phyloP scores from a whole-genome alignment of 169 alveolate genomes.

The Plasmodium vinckei region DNA sequence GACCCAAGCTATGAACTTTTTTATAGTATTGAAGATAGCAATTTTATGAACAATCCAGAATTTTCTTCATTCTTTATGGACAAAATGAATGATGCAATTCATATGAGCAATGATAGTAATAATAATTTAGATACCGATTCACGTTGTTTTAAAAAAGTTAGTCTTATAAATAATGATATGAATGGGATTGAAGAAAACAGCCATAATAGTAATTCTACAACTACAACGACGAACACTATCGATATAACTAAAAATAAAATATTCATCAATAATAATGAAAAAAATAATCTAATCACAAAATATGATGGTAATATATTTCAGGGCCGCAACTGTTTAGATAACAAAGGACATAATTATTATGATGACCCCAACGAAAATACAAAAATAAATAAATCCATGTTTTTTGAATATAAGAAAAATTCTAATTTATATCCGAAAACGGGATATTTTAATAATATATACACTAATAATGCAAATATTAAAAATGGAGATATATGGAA shows the following conservation, averaged over 20 bases:
- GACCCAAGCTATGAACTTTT: neutral
- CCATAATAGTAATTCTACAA: slow-evolving; percentile 13
- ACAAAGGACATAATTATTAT: no score
- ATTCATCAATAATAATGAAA: neutral
- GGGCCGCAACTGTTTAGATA: no score
- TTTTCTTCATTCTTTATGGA: neutral
- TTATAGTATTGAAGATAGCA: neutral
- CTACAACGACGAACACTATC: slow-evolving; percentile 17
- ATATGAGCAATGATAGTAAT: neutral
- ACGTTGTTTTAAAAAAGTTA: slow-evolving; percentile 10
- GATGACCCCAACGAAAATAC: no score
- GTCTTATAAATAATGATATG: neutral
- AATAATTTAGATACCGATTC: neutral
- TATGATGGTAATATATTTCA: neutral
- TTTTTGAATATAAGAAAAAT: no score
- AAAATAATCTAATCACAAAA: no score
- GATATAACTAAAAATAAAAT: neutral
- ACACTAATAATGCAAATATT: no score
- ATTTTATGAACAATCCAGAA: neutral
- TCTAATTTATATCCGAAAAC: no score
- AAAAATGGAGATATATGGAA: no score
- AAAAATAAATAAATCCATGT: no score
- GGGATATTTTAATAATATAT: no score
- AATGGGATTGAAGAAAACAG: neutral
- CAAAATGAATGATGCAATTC: neutral